Base-by-base conservation (phyloP, 139 green algal species). In the Chlorella vulgaris region DNA sequence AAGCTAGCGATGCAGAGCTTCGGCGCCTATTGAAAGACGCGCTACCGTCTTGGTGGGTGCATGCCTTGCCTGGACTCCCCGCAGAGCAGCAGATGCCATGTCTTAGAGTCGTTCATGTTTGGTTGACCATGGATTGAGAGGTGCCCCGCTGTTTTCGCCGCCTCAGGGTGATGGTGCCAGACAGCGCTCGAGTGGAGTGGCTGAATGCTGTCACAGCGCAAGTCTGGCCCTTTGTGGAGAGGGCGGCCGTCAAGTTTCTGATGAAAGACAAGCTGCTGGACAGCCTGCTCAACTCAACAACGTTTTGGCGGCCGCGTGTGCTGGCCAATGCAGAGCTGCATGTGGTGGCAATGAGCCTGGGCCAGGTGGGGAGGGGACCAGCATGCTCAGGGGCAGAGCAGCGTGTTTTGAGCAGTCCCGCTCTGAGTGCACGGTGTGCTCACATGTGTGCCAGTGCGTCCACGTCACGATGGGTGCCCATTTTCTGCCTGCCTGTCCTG, bases 241-340 rank as follows among this genome's bases (percentile, higher is more conserved):
- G 42, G 18, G 80, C 74, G 18, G 83, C 42, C n/a, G 43, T 24
- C 29, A 60, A 38, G 33, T 82, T 76, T 40, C 60, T 81, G 13
- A 39, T 69, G 60, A 10, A 65, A 10, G 62, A 78, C 33, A 53
- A 60, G 31, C 58, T 69, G 7, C 70, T 88, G 69, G 83, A 88
- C 42, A 15, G 29, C n/a, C 62, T 83, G 55, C 38, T 88, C 24
- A 85, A 85, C 55, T 33, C 28, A 19, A 81, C 76, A 18, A 60
- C 42, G 42, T 88, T 85, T 31, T 85, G 79, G 79, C 76, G 77
- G 7, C 84, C 84, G 1, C 35, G 38, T 33, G 66, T 83, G 79
- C 50, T 88, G 42, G 15, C 47, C 10, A 38, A 50, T 18, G 29
- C 33, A 18, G 55, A 69, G 21, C 26, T 88, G 33, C 50, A 70